Evolutionary conservation across 1,284 basidiomycete genomes (phyloP), one percentile per base, ranked within the genome.

Genomic region (Inonotus obliquus): DNA sequence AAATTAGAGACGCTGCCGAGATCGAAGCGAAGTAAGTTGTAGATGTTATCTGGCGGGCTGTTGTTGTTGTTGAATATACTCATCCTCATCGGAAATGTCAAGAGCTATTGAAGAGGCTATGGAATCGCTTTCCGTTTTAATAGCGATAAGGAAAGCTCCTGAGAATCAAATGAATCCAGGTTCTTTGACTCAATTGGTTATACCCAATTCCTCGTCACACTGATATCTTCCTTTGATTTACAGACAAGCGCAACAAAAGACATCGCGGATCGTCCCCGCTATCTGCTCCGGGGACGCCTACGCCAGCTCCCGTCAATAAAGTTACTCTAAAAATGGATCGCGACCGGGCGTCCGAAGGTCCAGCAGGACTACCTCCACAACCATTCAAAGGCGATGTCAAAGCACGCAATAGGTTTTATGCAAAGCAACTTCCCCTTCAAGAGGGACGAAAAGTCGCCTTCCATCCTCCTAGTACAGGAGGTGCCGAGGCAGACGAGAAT

Each of bases 391-490:
- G 85, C 55, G 88, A 89, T 62, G 79, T 83, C 5, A 89, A 86
- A 67, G 75, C 81, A 10, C 79, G 87, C 45, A 78, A 83, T 66
- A 86, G 89, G 65, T 81, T 80, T 1, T 70, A 86, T 13, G 73
- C 77, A 14, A 84, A 77, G 62, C 86, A 87, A 64, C 74, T 87
- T 3, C 87, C 88, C 14, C 75, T 92, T 27, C 83, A 84, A 68
- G 80, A 83, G 69, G 85, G 85, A 17, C 78, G 90, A 57, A 89
- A 87, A 66, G 89, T 92, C 9, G 90, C 88, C 1, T 92, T 92
- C 67, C 87, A 87, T 71, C 87, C 86, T 7, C 85, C 86, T 19
- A 74, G 69, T 32, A 58, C 72, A 63, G 72, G 78, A 68, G 74
- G 74, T 25, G 72, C 73, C 21, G 69, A 67, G 19, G 79, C 79